Conservation (phyloP, 1,139 yeast species). For the Tardiomyces blankii region DNA sequence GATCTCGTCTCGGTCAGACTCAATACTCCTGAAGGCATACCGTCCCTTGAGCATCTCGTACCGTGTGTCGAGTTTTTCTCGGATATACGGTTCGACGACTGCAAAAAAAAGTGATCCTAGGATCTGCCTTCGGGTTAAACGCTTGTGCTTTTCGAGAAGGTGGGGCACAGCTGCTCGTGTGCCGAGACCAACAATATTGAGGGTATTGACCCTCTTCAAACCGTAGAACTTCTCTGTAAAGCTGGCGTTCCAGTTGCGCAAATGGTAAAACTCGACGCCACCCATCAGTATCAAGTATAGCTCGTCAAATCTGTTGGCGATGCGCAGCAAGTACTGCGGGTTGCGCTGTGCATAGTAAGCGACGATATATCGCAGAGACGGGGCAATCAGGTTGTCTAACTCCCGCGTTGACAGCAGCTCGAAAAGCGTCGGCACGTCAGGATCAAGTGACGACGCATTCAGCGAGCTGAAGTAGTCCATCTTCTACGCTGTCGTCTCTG, state of each 20-base stretch:
- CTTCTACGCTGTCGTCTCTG: background rate
- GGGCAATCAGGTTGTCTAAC: conserved; percentile 65
- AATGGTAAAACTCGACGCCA: conserved; percentile 61
- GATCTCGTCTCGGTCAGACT: conserved; percentile 17
- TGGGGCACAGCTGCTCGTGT: conserved; percentile 30
- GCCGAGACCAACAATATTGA: conserved; percentile 18
- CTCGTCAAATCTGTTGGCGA: conserved; percentile 71
- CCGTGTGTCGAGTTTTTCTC: conserved; percentile 54
- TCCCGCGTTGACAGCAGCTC: conserved; percentile 77
- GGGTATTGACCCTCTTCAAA: conserved; percentile 45
- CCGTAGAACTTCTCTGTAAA: conserved; percentile 93
- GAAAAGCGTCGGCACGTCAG: conserved; percentile 69
- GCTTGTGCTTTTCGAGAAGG: conserved; percentile 43
- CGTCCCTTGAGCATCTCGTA: conserved; percentile 58
- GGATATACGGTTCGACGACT: conserved; percentile 57
- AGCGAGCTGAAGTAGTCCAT: conserved; percentile 82
- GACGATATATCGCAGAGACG: conserved; percentile 69
- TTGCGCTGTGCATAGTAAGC: conserved; percentile 73
- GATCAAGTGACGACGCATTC: conserved; percentile 65
- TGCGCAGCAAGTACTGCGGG: conserved; percentile 54
- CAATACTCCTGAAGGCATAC: conserved; percentile 16
- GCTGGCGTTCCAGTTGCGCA: conserved; percentile 69
- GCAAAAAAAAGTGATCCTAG: conserved; percentile 50
- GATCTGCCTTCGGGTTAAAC: conserved; percentile 45
- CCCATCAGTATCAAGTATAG: conserved; percentile 52